Base-by-base conservation (phyloP, 2,329 filamentous ascomycete species). In the Aspergillus tubingensis region DNA sequence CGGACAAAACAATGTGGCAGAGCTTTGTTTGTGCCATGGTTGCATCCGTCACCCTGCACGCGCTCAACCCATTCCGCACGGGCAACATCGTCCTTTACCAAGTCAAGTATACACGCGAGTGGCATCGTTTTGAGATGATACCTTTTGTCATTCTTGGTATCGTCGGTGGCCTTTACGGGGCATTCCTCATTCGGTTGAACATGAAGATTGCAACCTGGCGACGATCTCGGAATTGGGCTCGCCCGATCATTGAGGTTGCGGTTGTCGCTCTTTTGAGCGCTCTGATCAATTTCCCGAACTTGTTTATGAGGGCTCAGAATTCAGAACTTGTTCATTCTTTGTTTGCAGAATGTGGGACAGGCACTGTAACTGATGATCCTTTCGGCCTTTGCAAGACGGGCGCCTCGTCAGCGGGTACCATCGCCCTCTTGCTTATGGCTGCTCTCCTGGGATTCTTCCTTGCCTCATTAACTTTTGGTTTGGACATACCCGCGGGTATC, bases 1-100 rank as follows among this genome's bases (percentile, higher is more conserved):
- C 95, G 0, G 94, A 98, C 78, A 98, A 98, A 77, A 98, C 95
- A 8, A 98, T 99, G 95, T 99, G 95, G 95, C 95, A 97, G 75
- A 96, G 92, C 70, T 99, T 99, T 72, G 95, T 99, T 43, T 98
- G 95, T 70, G 95, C 95, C 73, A 98, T 98, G 93, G 91, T 96
- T n/a, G 95, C 93, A 15, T 94, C 95, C 17, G 91, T 98, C 39
- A 92, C 92, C 13, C 82, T 99, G 4, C 94, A 98, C 76, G 91
- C 91, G 5, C 86, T 96, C 63, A 95, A 99, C 73, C 95, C 95
- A 4, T 97, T 98, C 74, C 87, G 95, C 56, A 96, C 93, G 1
- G 95, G 94, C 57, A 96, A 99, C 76, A 89, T 98, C 56, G 95
- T 98, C 49, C 81, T 98, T 57, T 99, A 96, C 74, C 93, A 99